A percentile compares a stretch with the other conserved stretches of the same genome.
Evolutionary conservation across 2,329 filamentous ascomycete species (phyloP).

Genomic region (Seiridium cupressi): DNA sequence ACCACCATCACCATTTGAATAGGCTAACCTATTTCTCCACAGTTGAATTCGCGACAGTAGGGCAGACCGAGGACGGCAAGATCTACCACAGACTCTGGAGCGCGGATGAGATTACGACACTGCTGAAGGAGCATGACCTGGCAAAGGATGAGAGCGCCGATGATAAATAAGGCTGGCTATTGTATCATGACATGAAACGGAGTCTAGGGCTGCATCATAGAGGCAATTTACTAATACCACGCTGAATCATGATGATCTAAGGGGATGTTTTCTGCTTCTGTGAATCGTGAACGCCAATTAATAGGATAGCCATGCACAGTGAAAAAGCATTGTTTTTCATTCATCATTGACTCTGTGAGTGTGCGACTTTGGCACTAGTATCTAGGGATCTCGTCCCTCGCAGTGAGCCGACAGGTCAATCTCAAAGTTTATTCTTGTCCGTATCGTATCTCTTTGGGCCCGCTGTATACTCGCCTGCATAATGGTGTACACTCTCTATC

Average conservation of each 20-base stretch:
- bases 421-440: too few species aligned
- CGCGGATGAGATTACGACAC: slow-evolving; percentile 90
- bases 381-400: too few species aligned
- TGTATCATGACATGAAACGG: slow-evolving; percentile 2
- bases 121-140: slow-evolving; percentile 93
- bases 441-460: too few species aligned
- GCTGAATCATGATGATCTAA: slow-evolving; percentile 2
- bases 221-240: slow-evolving; percentile 13
- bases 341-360: too few species aligned
- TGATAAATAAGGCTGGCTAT: slow-evolving; percentile 48
- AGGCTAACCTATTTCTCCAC: slow-evolving; percentile 20
- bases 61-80: slow-evolving; percentile 90
- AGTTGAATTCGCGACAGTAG: slow-evolving; percentile 99
- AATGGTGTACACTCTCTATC: neutral
- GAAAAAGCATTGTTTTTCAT: too few species aligned
- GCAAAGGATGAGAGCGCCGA: slow-evolving; percentile 80
- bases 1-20: neutral
- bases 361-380: too few species aligned
- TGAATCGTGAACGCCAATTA: too few species aligned
- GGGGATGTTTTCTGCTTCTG: too few species aligned
- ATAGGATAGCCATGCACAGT: too few species aligned
- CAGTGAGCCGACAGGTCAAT: too few species aligned
- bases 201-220: slow-evolving; percentile 10
- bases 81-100: slow-evolving; percentile 98
- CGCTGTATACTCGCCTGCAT: too few species aligned